Evolutionary conservation across 2,329 filamentous ascomycete genomes (phyloP).

Genomic region (Microdochium paspali): DNA sequence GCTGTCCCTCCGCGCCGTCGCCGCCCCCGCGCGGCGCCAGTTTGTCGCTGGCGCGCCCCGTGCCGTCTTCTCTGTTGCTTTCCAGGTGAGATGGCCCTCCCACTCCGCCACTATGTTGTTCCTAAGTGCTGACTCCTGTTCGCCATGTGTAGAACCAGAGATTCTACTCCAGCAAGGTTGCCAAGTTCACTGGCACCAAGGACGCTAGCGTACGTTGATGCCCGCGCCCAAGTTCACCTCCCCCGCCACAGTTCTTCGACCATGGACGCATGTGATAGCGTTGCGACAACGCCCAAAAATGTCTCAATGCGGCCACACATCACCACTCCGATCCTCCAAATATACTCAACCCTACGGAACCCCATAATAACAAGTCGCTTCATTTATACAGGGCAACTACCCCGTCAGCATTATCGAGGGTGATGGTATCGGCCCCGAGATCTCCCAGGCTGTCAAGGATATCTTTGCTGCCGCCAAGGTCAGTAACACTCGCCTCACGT

Average conservation of each 20-base stretch:
- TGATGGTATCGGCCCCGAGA: slow-evolving; percentile 97
- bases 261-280: background rate
- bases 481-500: slow-evolving; percentile 19
- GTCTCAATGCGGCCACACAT: slow-evolving; percentile 12
- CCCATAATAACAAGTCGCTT: slow-evolving; percentile 12
- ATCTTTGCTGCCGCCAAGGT: slow-evolving; percentile 96
- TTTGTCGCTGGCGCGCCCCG: slow-evolving; percentile 62
- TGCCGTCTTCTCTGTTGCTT: slow-evolving; percentile 35
- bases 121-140: too few species aligned
- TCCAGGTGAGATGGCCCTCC: slow-evolving; percentile 43
- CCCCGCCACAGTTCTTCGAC: background rate
- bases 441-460: slow-evolving; percentile 95
- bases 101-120: too few species aligned
- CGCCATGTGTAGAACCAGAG: slow-evolving; percentile 34
- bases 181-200: slow-evolving; percentile 89
- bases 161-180: slow-evolving; percentile 64
- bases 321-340: slow-evolving; percentile 2
- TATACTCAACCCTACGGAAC: slow-evolving; percentile 9
- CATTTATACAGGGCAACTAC: slow-evolving; percentile 67
- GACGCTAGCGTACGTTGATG: slow-evolving; percentile 65
- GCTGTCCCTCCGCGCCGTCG: slow-evolving; percentile 73
- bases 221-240: slow-evolving; percentile 4
- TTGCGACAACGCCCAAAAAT: background rate
- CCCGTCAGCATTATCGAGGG: slow-evolving; percentile 96
- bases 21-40: slow-evolving; percentile 67